Evolutionary conservation across 2,329 filamentous ascomycete species (phyloP).

Genomic region (Cordyceps militaris): DNA sequence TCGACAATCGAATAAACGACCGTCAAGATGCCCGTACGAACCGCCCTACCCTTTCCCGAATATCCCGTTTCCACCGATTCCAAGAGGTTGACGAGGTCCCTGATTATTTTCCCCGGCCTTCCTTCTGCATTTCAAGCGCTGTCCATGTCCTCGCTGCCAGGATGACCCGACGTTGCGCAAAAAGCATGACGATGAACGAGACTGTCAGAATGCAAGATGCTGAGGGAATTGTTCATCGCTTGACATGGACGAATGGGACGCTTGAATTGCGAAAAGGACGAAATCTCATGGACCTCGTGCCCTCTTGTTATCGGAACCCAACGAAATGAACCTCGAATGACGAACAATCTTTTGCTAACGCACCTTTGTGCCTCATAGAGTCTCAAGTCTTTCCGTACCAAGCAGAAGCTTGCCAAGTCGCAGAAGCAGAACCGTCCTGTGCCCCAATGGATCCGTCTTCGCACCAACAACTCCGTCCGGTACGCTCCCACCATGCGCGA

Average conservation of each 20-base stretch:
- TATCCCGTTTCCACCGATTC: not conserved
- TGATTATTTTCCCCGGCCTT: not conserved
- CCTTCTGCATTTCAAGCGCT: too few relatives aligned
- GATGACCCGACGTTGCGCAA: not conserved
- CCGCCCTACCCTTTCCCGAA: slow-evolving; percentile 1
- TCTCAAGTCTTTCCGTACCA: slow-evolving; percentile 99
- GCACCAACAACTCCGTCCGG: slow-evolving; percentile 99
- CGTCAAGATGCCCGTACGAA: slow-evolving; percentile 37
- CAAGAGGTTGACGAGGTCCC: not conserved
- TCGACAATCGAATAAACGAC: slow-evolving; percentile 27
- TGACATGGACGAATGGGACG: not conserved
- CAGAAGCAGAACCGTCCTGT: slow-evolving; percentile 99
- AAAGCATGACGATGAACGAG: not conserved
- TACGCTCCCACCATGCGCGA: slow-evolving; percentile 45
- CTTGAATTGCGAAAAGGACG: not conserved
- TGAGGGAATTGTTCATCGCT: not conserved
- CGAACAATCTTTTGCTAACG: slow-evolving; percentile 19
- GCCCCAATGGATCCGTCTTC: slow-evolving; percentile 98
- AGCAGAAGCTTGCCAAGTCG: slow-evolving; percentile 99
- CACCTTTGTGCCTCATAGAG: slow-evolving; percentile 52
- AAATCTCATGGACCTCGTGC: not conserved
- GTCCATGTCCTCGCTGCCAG: not conserved
- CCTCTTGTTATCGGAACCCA: not conserved
- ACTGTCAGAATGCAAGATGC: not conserved
- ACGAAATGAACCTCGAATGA: not conserved